Evolutionary conservation across 495 filamentous ascomycete genomes (phyloP).

Genomic region (Talaromyces liani): DNA sequence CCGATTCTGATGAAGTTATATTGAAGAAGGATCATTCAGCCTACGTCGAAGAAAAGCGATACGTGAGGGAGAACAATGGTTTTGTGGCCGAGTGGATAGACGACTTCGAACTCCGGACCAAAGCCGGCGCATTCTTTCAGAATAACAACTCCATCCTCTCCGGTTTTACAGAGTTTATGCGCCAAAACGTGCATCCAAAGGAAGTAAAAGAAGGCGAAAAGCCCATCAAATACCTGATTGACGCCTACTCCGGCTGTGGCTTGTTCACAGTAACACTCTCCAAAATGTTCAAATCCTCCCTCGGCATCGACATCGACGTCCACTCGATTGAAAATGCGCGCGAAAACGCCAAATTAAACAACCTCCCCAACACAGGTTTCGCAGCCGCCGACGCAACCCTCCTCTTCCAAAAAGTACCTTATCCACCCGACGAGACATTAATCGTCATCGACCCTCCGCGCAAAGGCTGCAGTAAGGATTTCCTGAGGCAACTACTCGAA

Average conservation of each 20-base stretch:
- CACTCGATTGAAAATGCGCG: slow-evolving; percentile 68
- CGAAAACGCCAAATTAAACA: slow-evolving; percentile 70
- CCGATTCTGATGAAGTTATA: slow-evolving; percentile 19
- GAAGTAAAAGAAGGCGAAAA: slow-evolving; percentile 21
- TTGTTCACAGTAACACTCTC: slow-evolving; percentile 95
- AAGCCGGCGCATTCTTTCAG: slow-evolving; percentile 92
- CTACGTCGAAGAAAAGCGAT: slow-evolving; percentile 72
- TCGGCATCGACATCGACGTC: slow-evolving; percentile 64
- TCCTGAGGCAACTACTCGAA: slow-evolving; percentile 68
- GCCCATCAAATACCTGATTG: slow-evolving; percentile 76
- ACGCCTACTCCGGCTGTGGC: slow-evolving; percentile 95
- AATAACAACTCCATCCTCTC: slow-evolving; percentile 99
- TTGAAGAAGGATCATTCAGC: slow-evolving; percentile 23
- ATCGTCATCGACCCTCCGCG: slow-evolving; percentile 91
- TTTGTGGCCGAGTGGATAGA: slow-evolving; percentile 80
- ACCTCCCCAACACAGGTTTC: slow-evolving; percentile 66
- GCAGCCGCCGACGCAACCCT: slow-evolving; percentile 74
- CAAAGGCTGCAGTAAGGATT: slow-evolving; percentile 85
- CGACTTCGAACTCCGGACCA: slow-evolving; percentile 77
- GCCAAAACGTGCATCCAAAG: slow-evolving; percentile 59
- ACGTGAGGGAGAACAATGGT: slow-evolving; percentile 76
- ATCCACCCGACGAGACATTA: slow-evolving; percentile 70
- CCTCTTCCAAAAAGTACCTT: slow-evolving; percentile 67
- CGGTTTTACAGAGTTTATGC: slow-evolving; percentile 83
- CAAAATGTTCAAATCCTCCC: slow-evolving; percentile 60